phyloP scores from a whole-genome alignment of 768 basidiomycete species.

The Baorangia bicolor region DNA sequence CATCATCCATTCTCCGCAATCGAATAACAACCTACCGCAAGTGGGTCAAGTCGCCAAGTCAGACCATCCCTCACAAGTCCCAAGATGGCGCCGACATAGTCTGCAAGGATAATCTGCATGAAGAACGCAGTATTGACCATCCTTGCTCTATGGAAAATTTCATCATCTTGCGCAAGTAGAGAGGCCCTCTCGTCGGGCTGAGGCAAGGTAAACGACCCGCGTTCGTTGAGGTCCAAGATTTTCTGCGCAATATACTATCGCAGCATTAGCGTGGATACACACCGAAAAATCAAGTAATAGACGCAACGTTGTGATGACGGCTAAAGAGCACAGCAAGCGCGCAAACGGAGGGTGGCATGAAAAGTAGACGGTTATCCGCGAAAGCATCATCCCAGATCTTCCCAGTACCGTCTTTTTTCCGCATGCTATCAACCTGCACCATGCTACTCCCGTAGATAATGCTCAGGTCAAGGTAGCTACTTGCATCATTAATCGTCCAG shows the following conservation, averaged over 20 bases:
- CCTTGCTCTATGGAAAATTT: conserved; percentile 72
- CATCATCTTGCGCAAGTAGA: conserved; percentile 59
- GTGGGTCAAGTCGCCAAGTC: conserved; percentile 68
- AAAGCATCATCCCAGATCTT: conserved; percentile 67
- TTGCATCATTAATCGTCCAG: conserved; percentile 57
- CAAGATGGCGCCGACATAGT: conserved; percentile 76
- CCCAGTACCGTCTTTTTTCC: conserved; percentile 66
- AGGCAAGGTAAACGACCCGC: conserved; percentile 39
- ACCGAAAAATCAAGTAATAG: background rate
- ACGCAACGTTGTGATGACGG: conserved; percentile 74
- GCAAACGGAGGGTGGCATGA: conserved; percentile 71
- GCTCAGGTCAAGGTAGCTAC: conserved; percentile 76
- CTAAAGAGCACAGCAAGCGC: conserved; percentile 68
- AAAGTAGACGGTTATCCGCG: conserved; percentile 59
- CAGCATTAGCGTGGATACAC: conserved; percentile 5
- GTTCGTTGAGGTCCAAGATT: conserved; percentile 68
- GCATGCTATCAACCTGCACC: conserved; percentile 45
- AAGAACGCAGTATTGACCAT: conserved; percentile 74
- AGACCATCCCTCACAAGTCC: conserved; percentile 63
- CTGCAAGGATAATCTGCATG: conserved; percentile 65
- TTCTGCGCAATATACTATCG: conserved; percentile 66
- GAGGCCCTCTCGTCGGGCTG: conserved; percentile 16
- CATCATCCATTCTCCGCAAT: background rate
- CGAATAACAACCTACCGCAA: conserved; percentile 41
- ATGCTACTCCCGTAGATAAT: conserved; percentile 68